phyloP scores from a whole-genome alignment of 2,329 filamentous ascomycete species.

The Penicillium oxalicum region DNA sequence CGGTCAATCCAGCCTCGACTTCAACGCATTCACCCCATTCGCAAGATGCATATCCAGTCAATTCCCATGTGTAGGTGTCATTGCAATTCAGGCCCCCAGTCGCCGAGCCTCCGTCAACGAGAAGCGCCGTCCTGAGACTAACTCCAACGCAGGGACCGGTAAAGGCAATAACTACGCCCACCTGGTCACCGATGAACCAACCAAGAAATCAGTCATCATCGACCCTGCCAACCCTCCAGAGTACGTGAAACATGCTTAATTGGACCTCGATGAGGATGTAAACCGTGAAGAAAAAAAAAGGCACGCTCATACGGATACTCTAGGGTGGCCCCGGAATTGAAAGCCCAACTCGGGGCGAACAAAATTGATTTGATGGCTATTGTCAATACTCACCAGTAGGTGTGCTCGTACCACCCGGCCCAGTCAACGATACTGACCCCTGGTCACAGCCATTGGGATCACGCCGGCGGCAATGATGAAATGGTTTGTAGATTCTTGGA shows the following conservation, averaged over 20 bases:
- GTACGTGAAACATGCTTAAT: conserved; percentile 27
- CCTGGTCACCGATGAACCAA: conserved; percentile 45
- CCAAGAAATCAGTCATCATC: conserved; percentile 47
- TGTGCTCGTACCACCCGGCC: conserved; percentile 3
- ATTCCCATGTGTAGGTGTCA: conserved; percentile 47
- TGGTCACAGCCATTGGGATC: conserved; percentile 72
- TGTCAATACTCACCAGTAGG: conserved; percentile 95
- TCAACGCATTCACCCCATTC: conserved; percentile 10
- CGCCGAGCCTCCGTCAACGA: neutral
- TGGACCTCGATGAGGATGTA: no score
- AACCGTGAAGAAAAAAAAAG: neutral
- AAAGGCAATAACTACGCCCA: conserved; percentile 50
- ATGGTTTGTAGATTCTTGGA: conserved; percentile 51
- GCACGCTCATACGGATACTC: neutral
- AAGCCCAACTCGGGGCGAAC: conserved; percentile 64
- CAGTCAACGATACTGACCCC: conserved; percentile 8
- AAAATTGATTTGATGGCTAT: conserved; percentile 81
- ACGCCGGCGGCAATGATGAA: conserved; percentile 84
- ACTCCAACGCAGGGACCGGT: conserved; percentile 26
- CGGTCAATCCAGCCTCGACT: conserved; percentile 12
- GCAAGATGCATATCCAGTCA: conserved; percentile 47
- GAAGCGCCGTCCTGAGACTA: neutral
- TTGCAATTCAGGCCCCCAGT: neutral
- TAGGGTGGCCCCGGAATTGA: conserved; percentile 60
- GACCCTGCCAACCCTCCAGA: conserved; percentile 48